Evolutionary conservation across 345 rosid species (phyloP), one percentile per base, ranked within the genome.

Genomic region (Citrus australasica): DNA sequence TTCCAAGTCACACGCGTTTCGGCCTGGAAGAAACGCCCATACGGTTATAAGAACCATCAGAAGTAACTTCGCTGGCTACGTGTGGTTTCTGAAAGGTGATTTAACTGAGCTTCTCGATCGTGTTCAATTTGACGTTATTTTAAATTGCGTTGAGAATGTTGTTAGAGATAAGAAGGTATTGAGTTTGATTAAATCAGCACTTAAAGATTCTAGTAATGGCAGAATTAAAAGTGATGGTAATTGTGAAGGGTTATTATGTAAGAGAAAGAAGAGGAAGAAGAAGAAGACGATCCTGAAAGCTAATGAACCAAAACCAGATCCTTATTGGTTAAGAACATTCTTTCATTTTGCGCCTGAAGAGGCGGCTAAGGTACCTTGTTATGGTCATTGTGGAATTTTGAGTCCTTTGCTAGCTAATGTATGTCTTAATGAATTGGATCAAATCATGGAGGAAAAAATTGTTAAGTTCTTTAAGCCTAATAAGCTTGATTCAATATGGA

Each of bases 261-360:
- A 79, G 59, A 82, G 86, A 63, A 89, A 74, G 67, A 88, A 78
- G 63, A 82, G 86, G 69, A 89, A 67, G 46, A 88, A 91, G 6
- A 92, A 86, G 80, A 94, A 92, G 87, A 94, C 82, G 87, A 87
- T 96, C 77, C 82, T 94, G 86, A 90, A 77, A 24, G 93, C 89
- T 10, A 89, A 92, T 74, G 98, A 96, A 84, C 98, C 98, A 0
- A 96, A 94, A 76, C 99, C 98, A 2, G 99, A 96, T 84, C 99
- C 98, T 2, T 96, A 90, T 71, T 94, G 99, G 99, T 78, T 94
- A 81, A 83, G 98, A 78, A 91, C 95, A 11, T 96, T 96, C 86
- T 94, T 86, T 58, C 82, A 84, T 71, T 96, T 94, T 80, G 91
- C 97, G 53, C 98, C 99, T 4, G 93, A 91, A 78, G 99, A 96